Percentiles rank a stretch among this genome's conserved stretches.
phyloP scores from a whole-genome alignment of 2,329 filamentous ascomycete species.

The Shiraia sp. region DNA sequence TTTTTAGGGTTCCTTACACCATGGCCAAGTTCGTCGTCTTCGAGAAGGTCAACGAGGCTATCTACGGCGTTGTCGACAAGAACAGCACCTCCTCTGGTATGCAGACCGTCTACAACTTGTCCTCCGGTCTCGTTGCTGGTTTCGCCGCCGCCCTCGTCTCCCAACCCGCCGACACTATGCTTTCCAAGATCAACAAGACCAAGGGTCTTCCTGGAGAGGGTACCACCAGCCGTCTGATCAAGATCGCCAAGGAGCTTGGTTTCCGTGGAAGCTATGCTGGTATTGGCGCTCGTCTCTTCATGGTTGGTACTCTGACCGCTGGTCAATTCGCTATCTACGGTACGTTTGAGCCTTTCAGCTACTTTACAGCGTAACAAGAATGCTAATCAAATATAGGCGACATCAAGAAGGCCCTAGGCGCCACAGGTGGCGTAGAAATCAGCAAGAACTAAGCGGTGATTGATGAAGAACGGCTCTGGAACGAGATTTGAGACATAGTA shows the following conservation, averaged over 20 bases:
- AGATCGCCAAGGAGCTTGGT: slow-evolving; percentile 87
- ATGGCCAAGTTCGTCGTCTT: slow-evolving; percentile 95
- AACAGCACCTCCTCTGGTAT: slow-evolving; percentile 65
- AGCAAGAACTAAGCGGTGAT: slow-evolving; percentile 18
- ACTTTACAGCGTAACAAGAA: too few relatives aligned
- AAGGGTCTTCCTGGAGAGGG: slow-evolving; percentile 84
- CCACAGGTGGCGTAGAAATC: slow-evolving; percentile 63
- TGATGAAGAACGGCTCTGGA: slow-evolving; percentile 12
- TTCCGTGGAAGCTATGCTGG: slow-evolving; percentile 76
- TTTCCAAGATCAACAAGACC: slow-evolving; percentile 96
- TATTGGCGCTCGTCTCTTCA: slow-evolving; percentile 79
- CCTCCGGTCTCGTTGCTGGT: slow-evolving; percentile 82
- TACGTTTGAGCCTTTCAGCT: too few relatives aligned
- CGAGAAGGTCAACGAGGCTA: slow-evolving; percentile 80
- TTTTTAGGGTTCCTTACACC: slow-evolving; percentile 78
- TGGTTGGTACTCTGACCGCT: slow-evolving; percentile 63
- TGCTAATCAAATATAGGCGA: slow-evolving; percentile 41
- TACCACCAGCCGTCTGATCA: slow-evolving; percentile 77
- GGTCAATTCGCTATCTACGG: slow-evolving; percentile 87
- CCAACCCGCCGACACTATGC: slow-evolving; percentile 91
- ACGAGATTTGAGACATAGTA: too few relatives aligned
- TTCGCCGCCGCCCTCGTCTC: slow-evolving; percentile 86
- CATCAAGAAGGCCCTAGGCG: slow-evolving; percentile 70
- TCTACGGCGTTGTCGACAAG: slow-evolving; percentile 74
- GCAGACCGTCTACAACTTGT: slow-evolving; percentile 82